These are phyloP conservation scores for Phytophthora sp. DNA, from an alignment of 352 stramenopile genomes.

Conservation along the genomic window DNA sequence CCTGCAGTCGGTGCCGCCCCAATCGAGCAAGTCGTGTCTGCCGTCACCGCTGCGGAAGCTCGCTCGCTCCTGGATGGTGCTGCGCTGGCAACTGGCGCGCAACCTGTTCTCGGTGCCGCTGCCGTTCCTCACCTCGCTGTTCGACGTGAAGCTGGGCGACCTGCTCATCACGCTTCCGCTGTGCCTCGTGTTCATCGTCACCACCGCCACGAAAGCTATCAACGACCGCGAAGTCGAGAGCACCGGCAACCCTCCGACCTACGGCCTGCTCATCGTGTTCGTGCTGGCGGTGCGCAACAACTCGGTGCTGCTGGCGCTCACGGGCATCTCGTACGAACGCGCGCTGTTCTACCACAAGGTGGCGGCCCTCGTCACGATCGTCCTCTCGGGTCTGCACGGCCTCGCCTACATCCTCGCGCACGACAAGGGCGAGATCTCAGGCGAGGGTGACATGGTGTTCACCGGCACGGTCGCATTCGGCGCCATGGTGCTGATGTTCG, in stretches of 20 bases:
- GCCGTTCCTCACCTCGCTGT: constrained; percentile 25
- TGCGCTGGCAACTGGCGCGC: constrained; percentile 32
- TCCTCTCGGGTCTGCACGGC: constrained; percentile 45
- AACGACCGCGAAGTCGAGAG: constrained; percentile 14
- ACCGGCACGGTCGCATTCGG: constrained; percentile 29
- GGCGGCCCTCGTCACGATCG: constrained; percentile 35
- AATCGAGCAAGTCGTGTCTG: background rate
- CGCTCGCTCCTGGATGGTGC: constrained; percentile 24
- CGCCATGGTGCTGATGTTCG: constrained; percentile 40
- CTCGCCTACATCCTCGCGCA: constrained; percentile 45
- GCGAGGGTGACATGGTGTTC: constrained; percentile 32
- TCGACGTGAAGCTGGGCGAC: constrained; percentile 50
- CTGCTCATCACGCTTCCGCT: constrained; percentile 37
- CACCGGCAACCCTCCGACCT: constrained; percentile 26
- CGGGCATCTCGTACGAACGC: constrained; percentile 57
- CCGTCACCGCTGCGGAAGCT: constrained; percentile 21
- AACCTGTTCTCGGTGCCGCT: constrained; percentile 38
- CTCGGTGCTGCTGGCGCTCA: constrained; percentile 43
- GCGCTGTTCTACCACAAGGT: constrained; percentile 61
- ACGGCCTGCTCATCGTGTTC: constrained; percentile 47
- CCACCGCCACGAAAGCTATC: constrained; percentile 18
- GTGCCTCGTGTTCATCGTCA: constrained; percentile 20
- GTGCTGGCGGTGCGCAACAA: constrained; percentile 58
- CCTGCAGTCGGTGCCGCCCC: constrained; percentile 14
- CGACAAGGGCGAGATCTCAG: constrained; percentile 21